Conservation (phyloP, 345 rosid species). For the Eucalyptus paniculata region DNA sequence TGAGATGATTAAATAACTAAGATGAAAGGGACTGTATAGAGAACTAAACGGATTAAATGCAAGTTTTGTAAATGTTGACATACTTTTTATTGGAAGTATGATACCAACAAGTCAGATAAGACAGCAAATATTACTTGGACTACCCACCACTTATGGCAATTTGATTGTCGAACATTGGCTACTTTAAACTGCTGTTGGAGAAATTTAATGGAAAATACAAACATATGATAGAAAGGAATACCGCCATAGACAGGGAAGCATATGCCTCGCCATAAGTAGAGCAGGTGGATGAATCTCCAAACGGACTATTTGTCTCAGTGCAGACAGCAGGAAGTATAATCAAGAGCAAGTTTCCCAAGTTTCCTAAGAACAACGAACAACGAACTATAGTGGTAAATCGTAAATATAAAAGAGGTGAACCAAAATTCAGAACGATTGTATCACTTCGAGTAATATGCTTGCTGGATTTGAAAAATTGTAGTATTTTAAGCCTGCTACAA, state of each 20-base stretch:
- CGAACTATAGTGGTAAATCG: neutral
- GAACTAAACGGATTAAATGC: neutral
- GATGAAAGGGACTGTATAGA: neutral
- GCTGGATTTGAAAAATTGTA: neutral
- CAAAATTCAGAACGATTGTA: neutral
- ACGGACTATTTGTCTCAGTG: slow-evolving; percentile 1
- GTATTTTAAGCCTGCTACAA: neutral
- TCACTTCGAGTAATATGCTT: neutral
- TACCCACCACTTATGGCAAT: neutral
- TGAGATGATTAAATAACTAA: neutral
- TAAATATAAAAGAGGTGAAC: neutral
- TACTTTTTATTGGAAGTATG: neutral
- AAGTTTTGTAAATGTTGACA: neutral
- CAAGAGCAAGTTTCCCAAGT: slow-evolving; percentile 4
- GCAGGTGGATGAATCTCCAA: slow-evolving; percentile 8
- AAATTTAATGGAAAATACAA: neutral
- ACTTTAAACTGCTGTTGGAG: neutral
- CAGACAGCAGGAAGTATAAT: slow-evolving; percentile 7
- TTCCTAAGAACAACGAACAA: neutral
- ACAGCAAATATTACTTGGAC: neutral
- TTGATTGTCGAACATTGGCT: neutral
- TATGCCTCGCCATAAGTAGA: slow-evolving; percentile 2
- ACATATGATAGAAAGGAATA: neutral
- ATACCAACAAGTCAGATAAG: neutral
- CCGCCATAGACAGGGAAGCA: slow-evolving; percentile 12